Evolutionary conservation across 2,329 filamentous ascomycete species (phyloP).

Genomic region (Penicillium palitans): DNA sequence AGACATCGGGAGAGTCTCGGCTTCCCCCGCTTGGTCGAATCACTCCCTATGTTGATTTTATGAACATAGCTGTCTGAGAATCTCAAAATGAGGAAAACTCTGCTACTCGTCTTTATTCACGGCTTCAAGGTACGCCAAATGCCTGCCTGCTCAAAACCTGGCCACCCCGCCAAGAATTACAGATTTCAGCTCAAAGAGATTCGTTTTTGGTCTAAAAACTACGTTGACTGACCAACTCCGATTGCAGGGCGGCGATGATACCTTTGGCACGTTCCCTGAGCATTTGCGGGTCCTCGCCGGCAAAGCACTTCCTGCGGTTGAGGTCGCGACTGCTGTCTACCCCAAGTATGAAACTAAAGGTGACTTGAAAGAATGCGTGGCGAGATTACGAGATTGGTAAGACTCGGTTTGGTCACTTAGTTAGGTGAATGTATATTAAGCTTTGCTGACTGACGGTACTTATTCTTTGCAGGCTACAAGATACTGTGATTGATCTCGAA

Average conservation of each 20-base stretch:
- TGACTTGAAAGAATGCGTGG: conserved; percentile 49
- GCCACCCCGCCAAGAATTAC: conserved; percentile 4
- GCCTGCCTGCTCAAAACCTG: not conserved
- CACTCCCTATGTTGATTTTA: not conserved
- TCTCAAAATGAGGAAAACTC: conserved; percentile 45
- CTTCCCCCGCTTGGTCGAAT: not conserved
- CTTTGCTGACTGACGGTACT: not conserved
- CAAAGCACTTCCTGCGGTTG: conserved; percentile 45
- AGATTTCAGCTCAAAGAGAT: not conserved
- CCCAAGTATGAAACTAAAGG: conserved; percentile 53
- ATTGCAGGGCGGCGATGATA: conserved; percentile 50
- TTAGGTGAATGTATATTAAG: not conserved
- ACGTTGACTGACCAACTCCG: conserved; percentile 5
- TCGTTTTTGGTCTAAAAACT: no score
- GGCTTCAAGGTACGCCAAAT: conserved; percentile 47
- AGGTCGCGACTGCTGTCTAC: conserved; percentile 46
- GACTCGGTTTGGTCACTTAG: conserved; percentile 1
- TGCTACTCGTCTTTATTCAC: conserved; percentile 51
- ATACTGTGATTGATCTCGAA: conserved; percentile 92
- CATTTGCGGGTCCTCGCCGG: conserved; percentile 44
- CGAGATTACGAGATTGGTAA: conserved; percentile 51
- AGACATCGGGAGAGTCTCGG: no score
- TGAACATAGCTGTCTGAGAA: conserved; percentile 1
- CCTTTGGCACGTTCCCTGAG: conserved; percentile 50
- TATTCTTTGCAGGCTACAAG: conserved; percentile 64